Evolutionary conservation across 345 rosid genomes (phyloP), one percentile per base, ranked within the genome.

Genomic region (Laguncularia racemosa): DNA sequence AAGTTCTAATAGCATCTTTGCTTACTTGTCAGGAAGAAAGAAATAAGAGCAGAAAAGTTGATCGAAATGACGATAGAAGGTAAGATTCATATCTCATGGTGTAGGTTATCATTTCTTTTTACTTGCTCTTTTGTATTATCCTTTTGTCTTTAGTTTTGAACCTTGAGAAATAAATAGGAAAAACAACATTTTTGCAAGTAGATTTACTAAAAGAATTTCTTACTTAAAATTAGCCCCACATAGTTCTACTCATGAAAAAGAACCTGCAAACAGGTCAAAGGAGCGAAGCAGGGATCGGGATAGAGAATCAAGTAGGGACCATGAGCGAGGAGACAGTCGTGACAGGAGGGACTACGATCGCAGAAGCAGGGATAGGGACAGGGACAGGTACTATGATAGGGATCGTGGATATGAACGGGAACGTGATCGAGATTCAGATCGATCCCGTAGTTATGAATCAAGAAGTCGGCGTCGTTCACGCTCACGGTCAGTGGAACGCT

Each of bases 321-420:
- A 20, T 52, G 91, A 78, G 20, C 75, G 63, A 23, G 99, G 77
- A 46, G 88, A 76, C 54, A 85, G 76, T 74, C 91, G 83, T 71
- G 98, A 92, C 44, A 76, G 83, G 54, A 83, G 85, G 80, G 97
- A 89, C 74, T n/a, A 76, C 71, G 98, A 89, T 70, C 87, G 82
- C 44, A 76, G 86, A 77, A 86, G 89, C 73, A 81, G 87, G 67
- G 40, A 33, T 19, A 52, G 68, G 57, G 98, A 92, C 60, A 85
- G 84, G 46, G 96, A 87, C 21, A 83, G 97, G 78, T 56, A 81
- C 68, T 46, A 81, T 77, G 96, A 89, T 44, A 79, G 91, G 55
- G 87, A 81, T 59, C 88, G 76, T 65, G 85, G 86, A 52, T 56
- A 76, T 65, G 78, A 79, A 53, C 76, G 83, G 46, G 89, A 85